phyloP scores from a whole-genome alignment of 2,329 filamentous ascomycete species.

The Phaeoacremonium minimum region DNA sequence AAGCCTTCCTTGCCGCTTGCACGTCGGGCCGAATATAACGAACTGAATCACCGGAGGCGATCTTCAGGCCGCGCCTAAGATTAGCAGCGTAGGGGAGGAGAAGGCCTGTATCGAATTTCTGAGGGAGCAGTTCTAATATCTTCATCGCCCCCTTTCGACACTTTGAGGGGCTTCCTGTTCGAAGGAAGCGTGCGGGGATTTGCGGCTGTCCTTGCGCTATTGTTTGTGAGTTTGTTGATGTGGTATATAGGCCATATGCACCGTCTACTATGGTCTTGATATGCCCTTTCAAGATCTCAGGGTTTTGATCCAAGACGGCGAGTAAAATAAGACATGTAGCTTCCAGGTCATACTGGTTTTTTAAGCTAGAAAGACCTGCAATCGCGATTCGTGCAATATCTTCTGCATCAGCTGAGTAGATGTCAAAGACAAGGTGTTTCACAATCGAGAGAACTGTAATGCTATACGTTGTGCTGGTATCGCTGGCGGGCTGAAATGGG shows the following conservation, averaged over 20 bases:
- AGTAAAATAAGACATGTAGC: constrained; percentile 44
- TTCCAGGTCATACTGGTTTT: constrained; percentile 36
- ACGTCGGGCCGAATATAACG: constrained; percentile 48
- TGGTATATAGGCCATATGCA: constrained; percentile 29
- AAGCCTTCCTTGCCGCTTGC: constrained; percentile 41
- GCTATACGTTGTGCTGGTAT: constrained; percentile 32
- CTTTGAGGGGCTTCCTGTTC: constrained; percentile 6
- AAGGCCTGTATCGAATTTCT: constrained; percentile 40
- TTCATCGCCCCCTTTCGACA: constrained; percentile 43
- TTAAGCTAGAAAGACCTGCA: constrained; percentile 36
- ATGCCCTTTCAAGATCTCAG: constrained; percentile 41
- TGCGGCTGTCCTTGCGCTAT: no score
- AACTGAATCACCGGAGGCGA: constrained; percentile 49
- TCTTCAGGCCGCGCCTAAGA: constrained; percentile 41
- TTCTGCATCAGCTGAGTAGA: constrained; percentile 47
- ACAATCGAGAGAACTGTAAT: constrained; percentile 44
- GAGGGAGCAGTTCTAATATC: constrained; percentile 43
- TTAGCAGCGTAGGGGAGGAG: constrained; percentile 37
- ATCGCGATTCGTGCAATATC: constrained; percentile 45
- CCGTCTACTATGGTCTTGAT: constrained; percentile 44
- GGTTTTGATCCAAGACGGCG: constrained; percentile 39
- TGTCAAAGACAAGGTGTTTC: constrained; percentile 41
- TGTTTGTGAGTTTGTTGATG: no score
- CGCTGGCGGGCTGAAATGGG: constrained; percentile 18
- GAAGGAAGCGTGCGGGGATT: constrained; percentile 1